Evolutionary conservation across 75 land plant species (phyloP).

Genomic region (Pinus tabuliformis): DNA sequence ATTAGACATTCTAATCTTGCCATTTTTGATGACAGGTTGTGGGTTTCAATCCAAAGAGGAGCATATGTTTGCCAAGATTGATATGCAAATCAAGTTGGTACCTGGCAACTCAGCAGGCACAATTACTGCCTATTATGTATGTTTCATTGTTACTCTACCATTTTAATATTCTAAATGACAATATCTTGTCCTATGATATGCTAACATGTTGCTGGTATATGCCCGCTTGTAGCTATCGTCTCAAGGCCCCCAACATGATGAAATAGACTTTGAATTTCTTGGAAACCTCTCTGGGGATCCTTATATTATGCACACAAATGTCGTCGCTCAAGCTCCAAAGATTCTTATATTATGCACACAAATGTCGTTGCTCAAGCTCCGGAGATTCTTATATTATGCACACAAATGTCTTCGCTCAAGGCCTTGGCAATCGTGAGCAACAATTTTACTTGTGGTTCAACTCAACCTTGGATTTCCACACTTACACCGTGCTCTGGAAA

Average conservation of each 20-base stretch:
- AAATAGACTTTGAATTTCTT: conserved; percentile 79
- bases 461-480: conserved; percentile 54
- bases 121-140: conserved; percentile 53
- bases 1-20: background rate
- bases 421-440: conserved; percentile 59
- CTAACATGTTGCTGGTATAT: too few species aligned
- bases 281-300: too few species aligned
- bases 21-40: conserved; percentile 9
- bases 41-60: conserved; percentile 56
- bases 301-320: too few species aligned
- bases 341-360: too few species aligned
- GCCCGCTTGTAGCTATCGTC: conserved; percentile 33
- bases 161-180: too few species aligned
- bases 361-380: too few species aligned
- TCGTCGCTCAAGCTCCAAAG: too few species aligned
- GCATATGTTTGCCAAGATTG: conserved; percentile 68
- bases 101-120: conserved; percentile 73
- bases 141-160: background rate
- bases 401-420: conserved; percentile 72
- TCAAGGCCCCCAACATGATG: conserved; percentile 62
- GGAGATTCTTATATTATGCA: conserved; percentile 70
- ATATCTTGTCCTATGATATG: too few species aligned
- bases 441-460: conserved; percentile 80
- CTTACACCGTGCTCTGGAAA: conserved; percentile 49
- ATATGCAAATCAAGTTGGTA: conserved; percentile 72